Conservation (phyloP, 2,329 filamentous ascomycete species). For the Ceratocystis harringtonii region DNA sequence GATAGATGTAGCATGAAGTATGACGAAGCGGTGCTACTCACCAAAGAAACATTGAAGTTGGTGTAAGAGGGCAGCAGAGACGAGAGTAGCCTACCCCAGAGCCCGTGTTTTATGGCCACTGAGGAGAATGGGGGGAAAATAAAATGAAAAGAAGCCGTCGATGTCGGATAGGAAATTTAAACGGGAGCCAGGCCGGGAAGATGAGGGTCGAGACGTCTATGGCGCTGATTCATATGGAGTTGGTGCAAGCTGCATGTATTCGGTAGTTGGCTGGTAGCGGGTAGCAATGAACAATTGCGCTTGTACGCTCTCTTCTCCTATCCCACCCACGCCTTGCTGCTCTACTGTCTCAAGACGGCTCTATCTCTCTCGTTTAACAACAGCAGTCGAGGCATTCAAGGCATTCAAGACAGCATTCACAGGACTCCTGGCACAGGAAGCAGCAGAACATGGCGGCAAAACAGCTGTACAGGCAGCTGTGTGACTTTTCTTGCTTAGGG, state of each 20-base stretch:
- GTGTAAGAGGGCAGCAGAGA: too few relatives aligned
- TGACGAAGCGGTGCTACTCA: too few relatives aligned
- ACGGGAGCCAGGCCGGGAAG: too few relatives aligned
- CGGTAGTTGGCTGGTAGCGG: too few relatives aligned
- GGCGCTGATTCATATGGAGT: too few relatives aligned
- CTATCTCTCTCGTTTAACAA: conserved; percentile 21
- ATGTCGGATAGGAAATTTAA: background rate
- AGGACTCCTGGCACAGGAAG: conserved; percentile 31
- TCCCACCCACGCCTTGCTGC: background rate
- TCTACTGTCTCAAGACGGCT: background rate
- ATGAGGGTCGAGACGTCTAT: too few relatives aligned
- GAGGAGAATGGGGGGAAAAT: background rate
- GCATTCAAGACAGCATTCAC: conserved; percentile 31
- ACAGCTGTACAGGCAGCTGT: conserved; percentile 30
- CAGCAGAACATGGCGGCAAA: conserved; percentile 32
- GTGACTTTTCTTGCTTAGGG: conserved; percentile 27
- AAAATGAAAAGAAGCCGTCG: background rate
- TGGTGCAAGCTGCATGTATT: too few relatives aligned
- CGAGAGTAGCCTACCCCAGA: background rate
- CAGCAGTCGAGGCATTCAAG: conserved; percentile 29
- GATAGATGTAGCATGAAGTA: too few relatives aligned
- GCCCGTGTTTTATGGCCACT: background rate
- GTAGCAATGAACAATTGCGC: too few relatives aligned
- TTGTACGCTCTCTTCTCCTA: background rate
- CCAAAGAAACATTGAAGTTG: too few relatives aligned